Evolutionary conservation across 495 filamentous ascomycete genomes (phyloP), one percentile per base, ranked within the genome.

Genomic region (Talaromyces thailandensis): DNA sequence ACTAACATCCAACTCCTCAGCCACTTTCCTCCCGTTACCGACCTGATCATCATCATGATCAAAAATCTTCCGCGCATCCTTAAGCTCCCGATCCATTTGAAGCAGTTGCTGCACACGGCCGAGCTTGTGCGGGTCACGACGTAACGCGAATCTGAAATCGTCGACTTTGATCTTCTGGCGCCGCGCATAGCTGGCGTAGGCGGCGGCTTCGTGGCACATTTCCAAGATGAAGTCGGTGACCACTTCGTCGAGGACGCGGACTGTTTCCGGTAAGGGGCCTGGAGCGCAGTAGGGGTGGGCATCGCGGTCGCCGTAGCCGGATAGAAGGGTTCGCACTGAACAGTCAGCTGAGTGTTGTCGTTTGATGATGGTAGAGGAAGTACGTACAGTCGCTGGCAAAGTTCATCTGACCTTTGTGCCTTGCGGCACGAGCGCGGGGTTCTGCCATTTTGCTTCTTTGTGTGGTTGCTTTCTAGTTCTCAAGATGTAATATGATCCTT

Each of bases 91-190:
- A 63, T 93, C 88, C 82, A 88, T 91, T 65, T 85, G 84, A 58
- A 97, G 75, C 65, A 95, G 79, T 72, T 96, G 92, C 77, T 91
- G 85, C 61, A 97, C 90, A 75, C 94, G 87, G 24, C 94, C 94
- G 53, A 97, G 82, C 71, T 94, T 92, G 66, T 82, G 77, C 24
- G 89, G 86, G 68, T 97, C 94, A 35, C 87, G 84, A 32, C 95
- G 85, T 59, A 97, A 84, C 31, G 90, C 90, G 69, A 94, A 98
- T 69, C 93, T 90, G 79, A 98, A 96, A 72, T 98, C 94, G 65
- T 98, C 94, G 62, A 96, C 89, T 70, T 98, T 98, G 76, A 97
- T 90, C 76, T 98, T 98, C 68, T 93, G 89, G 6, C 94, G 86
- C 3, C 91, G 86, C 2, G 88, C 84, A 72, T 94, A 86, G 67